Percentiles rank a stretch among this genome's conserved stretches.
phyloP scores from a whole-genome alignment of 2,329 filamentous ascomycete genomes.

The Huntiella abstrusa region DNA sequence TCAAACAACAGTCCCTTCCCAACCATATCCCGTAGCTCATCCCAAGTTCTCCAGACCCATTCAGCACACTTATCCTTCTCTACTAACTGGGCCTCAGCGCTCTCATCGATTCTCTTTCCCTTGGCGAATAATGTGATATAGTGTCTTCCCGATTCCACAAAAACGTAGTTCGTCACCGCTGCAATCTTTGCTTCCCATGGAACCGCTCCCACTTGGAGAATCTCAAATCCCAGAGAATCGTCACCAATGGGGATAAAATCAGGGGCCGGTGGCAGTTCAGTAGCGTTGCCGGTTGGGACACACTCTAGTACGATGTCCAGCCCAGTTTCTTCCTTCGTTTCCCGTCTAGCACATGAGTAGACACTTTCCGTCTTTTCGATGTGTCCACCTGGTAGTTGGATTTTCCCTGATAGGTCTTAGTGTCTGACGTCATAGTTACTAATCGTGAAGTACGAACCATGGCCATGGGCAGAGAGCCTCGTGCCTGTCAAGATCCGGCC shows the following conservation, averaged over 20 bases:
- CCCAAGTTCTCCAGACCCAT: conserved; percentile 31
- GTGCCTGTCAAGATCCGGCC: conserved; percentile 29
- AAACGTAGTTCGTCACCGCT: conserved; percentile 48
- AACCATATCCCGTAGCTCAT: conserved; percentile 18
- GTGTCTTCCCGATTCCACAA: conserved; percentile 41
- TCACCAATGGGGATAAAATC: not conserved
- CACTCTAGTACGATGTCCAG: conserved; percentile 30
- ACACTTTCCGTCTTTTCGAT: conserved; percentile 50
- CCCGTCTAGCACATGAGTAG: conserved; percentile 43
- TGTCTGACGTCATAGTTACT: not conserved
- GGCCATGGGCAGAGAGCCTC: conserved; percentile 29
- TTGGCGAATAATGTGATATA: conserved; percentile 57
- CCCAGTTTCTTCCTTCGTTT: conserved; percentile 53
- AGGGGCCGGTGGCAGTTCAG: not conserved
- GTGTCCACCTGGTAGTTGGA: conserved; percentile 56
- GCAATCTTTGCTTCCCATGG: conserved; percentile 24
- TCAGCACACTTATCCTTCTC: conserved; percentile 32
- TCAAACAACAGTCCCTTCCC: conserved; percentile 12
- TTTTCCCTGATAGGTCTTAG: conserved; percentile 26
- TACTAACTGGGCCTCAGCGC: conserved; percentile 27
- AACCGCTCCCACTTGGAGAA: not conserved
- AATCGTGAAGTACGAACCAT: conserved; percentile 20
- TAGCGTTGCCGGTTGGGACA: not conserved
- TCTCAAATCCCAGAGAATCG: too few species aligned
- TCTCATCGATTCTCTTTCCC: conserved; percentile 28